These are phyloP conservation scores for Colletotrichum tabaci DNA, from an alignment of 2,329 filamentous ascomycete genomes.

Conservation along the genomic window DNA sequence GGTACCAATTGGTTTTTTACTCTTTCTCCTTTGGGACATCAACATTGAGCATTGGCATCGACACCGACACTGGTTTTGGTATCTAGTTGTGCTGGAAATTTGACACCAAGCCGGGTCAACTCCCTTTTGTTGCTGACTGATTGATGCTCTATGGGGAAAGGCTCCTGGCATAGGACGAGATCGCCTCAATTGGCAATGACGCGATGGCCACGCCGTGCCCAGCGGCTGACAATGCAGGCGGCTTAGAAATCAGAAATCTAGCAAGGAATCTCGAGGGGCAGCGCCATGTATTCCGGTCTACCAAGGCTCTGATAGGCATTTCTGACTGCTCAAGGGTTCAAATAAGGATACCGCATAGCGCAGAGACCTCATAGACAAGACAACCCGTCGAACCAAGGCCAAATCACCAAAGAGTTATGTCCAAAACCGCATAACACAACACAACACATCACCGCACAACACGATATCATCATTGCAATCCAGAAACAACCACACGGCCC, in stretches of 20 bases:
- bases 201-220: not conserved
- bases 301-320: not conserved
- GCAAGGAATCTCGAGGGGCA: not conserved
- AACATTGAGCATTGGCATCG: too few species aligned
- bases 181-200: not conserved
- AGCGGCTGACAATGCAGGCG: not conserved
- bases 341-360: not conserved
- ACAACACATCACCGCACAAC: not conserved
- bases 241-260: slow-evolving; percentile 6
- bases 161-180: not conserved
- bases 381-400: too few species aligned
- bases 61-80: not conserved
- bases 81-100: too few species aligned
- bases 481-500: not conserved
- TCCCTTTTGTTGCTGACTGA: too few species aligned
- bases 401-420: not conserved
- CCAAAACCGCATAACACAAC: not conserved
- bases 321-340: not conserved
- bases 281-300: not conserved
- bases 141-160: too few species aligned
- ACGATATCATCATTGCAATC: not conserved
- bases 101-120: too few species aligned
- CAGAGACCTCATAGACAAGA: too few species aligned
- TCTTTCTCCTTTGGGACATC: not conserved
- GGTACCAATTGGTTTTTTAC: not conserved